Percentiles rank a stretch among this genome's conserved stretches.
Evolutionary conservation across 208 protist genomes (phyloP).

Genomic region (Balamuthia mandrillaris): DNA sequence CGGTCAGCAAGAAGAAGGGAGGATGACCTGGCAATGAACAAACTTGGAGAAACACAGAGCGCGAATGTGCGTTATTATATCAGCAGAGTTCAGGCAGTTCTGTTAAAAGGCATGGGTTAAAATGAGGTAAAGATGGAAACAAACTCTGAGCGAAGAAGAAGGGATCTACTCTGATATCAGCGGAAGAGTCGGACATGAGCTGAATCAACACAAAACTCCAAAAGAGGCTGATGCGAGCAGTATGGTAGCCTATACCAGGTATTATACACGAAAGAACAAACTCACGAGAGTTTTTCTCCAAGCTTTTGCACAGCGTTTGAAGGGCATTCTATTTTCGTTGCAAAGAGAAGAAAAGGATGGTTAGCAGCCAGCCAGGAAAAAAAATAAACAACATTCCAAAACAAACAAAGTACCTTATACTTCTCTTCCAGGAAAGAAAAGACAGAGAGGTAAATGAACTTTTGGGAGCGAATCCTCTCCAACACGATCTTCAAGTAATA

Average conservation of each 20-base stretch:
- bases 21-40: neutral
- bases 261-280: neutral
- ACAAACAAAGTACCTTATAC: neutral
- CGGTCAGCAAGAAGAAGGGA: neutral
- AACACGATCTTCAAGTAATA: neutral
- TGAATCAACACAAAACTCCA: no score
- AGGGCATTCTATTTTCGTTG: neutral
- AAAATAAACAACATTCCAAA: neutral
- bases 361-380: neutral
- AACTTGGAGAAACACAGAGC: neutral
- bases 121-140: no score
- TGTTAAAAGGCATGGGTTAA: no score
- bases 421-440: neutral
- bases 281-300: neutral
- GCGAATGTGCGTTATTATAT: neutral
- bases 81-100: no score
- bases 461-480: neutral
- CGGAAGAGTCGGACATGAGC: no score
- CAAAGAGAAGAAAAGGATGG: neutral
- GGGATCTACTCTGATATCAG: no score
- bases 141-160: no score
- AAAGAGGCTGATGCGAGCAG: no score
- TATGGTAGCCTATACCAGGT: no score
- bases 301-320: neutral
- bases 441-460: neutral